Evolutionary conservation across 2,329 filamentous ascomycete genomes (phyloP).

Genomic region (Diaporthe nobilis): DNA sequence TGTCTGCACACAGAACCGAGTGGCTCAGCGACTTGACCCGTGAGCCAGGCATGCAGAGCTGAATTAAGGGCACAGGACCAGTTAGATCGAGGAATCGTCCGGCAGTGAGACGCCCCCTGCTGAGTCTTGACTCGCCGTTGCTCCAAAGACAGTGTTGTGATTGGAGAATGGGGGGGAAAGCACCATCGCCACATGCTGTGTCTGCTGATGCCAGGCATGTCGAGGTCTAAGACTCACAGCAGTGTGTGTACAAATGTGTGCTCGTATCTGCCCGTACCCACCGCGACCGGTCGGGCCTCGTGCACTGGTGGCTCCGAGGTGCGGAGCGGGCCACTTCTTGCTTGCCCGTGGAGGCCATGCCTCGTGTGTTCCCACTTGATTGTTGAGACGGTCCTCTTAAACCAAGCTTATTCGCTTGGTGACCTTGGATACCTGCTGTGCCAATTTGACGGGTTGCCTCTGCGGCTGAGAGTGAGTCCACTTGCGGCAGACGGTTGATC

Average conservation of each 20-base stretch:
- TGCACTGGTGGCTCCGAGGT: conserved; percentile 2
- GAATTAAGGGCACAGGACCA: not conserved
- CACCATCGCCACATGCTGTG: not conserved
- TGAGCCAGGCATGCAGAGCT: not conserved
- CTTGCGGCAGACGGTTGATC: not conserved
- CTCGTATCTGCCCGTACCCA: conserved; percentile 4
- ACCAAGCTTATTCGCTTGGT: not conserved
- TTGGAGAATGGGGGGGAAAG: not conserved
- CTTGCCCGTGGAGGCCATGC: not conserved
- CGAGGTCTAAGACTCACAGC: not conserved
- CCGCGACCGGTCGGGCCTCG: not conserved
- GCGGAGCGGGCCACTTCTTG: not conserved
- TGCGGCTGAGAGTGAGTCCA: not conserved
- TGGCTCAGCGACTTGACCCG: not conserved
- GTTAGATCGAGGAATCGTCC: not conserved
- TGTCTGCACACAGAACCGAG: not conserved
- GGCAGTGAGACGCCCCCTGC: not conserved
- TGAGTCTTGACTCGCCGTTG: not conserved
- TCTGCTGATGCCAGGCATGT: not conserved
- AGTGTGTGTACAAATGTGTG: not conserved
- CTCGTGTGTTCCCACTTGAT: conserved; percentile 3
- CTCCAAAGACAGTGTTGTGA: not conserved
- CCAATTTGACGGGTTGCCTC: conserved; percentile 3
- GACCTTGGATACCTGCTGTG: not conserved
- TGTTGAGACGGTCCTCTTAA: not conserved